Base-by-base conservation (phyloP, 192 early-diverging fungal species). In the Allomyces macrogynus region DNA sequence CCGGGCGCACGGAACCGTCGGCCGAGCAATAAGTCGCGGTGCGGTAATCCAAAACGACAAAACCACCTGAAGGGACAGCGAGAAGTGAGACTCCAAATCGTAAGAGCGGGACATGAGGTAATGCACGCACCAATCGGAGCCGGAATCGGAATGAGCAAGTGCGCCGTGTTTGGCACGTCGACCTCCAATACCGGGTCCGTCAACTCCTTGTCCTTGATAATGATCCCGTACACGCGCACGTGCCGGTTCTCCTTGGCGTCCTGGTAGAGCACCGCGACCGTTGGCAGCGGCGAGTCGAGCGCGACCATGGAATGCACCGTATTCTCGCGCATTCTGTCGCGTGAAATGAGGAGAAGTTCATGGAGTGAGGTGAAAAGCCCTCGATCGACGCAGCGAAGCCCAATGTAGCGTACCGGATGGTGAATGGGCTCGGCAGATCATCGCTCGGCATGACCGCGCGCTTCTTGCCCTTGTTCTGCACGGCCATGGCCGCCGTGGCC, bases 91-190 rank as follows among this genome's bases (percentile, higher is more conserved):
- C 0, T 40, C 32, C 5, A 7, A 3, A 40, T 40, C n/a, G n/a
- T n/a, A n/a, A n/a, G 32, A 40, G 7, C 32, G 32, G 3, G 8
- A 40, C 4, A 7, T 40, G 32, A 40, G 26, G 32, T 8, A 40
- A 0, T 40, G 32, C 7, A 40, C 32, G 32, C 3, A 40, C 32
- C 67, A 57, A 79, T 62, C n/a, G 76, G 74, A 1, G 66, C 67
- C 1, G 81, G 82, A 12, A 88, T 80, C 18, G 86, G 66, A 40
- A 85, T 77, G n/a, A 89, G 64, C 23, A 78, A 62, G 27, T 74
- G 69, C 14, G 78, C 75, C 20, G 67, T 69, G 22, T 62, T 62
- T 24, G 84, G 78, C 3, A 82, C 72, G 43, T 80, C 72, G 2
- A 44, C 27, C 32, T 63, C 64, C 40, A 40, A 40, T 3, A 40